Evolutionary conservation across 208 protist genomes (phyloP).

Genomic region (Acanthamoeba castellanii): DNA sequence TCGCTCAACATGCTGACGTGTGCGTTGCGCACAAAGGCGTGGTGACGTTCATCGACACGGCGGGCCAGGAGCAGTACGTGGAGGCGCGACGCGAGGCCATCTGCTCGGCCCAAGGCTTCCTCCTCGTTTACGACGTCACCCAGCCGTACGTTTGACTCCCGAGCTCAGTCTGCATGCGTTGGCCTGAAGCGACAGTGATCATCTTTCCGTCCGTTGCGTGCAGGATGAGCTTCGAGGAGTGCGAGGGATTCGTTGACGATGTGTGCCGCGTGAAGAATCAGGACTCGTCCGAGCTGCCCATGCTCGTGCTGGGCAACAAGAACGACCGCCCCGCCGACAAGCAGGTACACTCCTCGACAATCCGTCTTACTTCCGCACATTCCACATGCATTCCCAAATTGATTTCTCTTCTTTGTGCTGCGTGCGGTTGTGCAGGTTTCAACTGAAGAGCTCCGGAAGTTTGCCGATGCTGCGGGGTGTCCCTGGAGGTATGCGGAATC

Average conservation of each 20-base stretch:
- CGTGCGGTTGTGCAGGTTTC: not conserved
- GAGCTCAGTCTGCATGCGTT: not conserved
- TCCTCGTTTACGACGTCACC: slow-evolving; percentile 51
- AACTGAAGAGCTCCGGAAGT: not conserved
- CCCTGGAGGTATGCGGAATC: not conserved
- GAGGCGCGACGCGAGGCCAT: slow-evolving; percentile 23
- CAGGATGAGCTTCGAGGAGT: slow-evolving; percentile 57
- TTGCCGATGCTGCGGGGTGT: not conserved
- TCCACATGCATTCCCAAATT: not conserved
- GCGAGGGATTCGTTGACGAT: slow-evolving; percentile 18
- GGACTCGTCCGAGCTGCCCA: slow-evolving; percentile 5
- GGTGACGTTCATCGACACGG: slow-evolving; percentile 65
- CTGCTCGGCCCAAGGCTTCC: slow-evolving; percentile 8
- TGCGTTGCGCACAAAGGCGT: not conserved
- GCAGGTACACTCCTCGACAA: not conserved
- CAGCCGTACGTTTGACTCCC: not conserved
- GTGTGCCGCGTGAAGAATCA: not conserved
- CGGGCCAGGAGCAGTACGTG: slow-evolving; percentile 65
- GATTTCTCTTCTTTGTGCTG: not conserved
- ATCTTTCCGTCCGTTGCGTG: not conserved
- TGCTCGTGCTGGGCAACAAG: slow-evolving; percentile 28
- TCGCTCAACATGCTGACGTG: not conserved
- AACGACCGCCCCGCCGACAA: not conserved
- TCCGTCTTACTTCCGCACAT: not conserved
- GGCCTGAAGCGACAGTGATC: not conserved